Percentiles rank a stretch among this genome's conserved stretches.
Conservation (phyloP, 2,329 filamentous ascomycete species). For the Colletotrichum gigasporum region DNA sequence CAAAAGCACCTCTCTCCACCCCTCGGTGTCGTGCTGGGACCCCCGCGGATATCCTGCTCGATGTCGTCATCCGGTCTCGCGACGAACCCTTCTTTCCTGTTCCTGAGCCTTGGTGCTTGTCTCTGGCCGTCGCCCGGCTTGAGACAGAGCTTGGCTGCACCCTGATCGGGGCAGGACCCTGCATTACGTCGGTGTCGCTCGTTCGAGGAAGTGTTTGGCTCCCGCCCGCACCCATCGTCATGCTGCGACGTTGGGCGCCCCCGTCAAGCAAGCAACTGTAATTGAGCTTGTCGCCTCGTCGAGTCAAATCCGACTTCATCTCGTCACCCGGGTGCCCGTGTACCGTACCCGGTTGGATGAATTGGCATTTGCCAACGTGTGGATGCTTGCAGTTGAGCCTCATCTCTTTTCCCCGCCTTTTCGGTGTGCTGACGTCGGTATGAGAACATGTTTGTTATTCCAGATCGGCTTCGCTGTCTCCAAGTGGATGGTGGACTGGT, state of each 20-base stretch:
- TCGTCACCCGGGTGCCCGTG: not conserved
- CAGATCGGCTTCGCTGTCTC: too few relatives aligned
- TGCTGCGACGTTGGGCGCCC: too few relatives aligned
- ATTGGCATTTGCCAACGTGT: not conserved
- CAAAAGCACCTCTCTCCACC: not conserved
- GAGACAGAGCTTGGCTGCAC: too few relatives aligned
- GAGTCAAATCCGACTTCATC: constrained; percentile 15
- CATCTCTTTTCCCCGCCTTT: not conserved
- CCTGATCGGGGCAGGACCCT: too few relatives aligned
- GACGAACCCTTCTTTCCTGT: not conserved
- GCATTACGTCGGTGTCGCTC: not conserved
- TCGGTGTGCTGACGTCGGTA: not conserved
- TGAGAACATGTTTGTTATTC: not conserved
- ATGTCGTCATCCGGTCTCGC: too few relatives aligned
- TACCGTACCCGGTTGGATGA: too few relatives aligned
- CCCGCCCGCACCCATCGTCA: too few relatives aligned
- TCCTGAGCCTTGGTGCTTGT: too few relatives aligned
- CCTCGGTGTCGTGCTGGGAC: not conserved
- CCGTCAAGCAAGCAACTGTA: not conserved
- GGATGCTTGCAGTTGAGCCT: not conserved
- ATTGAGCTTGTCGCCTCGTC: not conserved
- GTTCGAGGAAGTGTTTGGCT: too few relatives aligned
- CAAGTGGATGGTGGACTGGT: too few relatives aligned
- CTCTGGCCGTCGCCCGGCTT: too few relatives aligned
- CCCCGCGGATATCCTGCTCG: too few relatives aligned